Evolutionary conservation across 331 rosid species (phyloP), one percentile per base, ranked within the genome.

Genomic region (Rhamnella rubrinervis): DNA sequence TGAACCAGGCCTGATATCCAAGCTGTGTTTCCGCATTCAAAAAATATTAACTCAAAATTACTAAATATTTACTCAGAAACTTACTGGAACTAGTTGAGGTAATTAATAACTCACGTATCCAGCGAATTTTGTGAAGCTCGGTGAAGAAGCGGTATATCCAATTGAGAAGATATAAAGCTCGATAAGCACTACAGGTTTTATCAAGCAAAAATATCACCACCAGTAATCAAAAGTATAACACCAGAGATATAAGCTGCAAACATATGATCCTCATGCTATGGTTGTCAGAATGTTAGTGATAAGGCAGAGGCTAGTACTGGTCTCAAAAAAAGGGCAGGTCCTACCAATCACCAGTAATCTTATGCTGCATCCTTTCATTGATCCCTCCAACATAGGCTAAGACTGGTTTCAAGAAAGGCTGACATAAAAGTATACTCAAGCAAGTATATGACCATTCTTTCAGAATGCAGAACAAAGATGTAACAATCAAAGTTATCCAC

Each of bases 1-100:
- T 82, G 86, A 37, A 82, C 61, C 6, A 81, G 76, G 44, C 85
- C 85, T 47, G 85, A 74, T 11, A 82, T 11, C 80, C 86, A 82
- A 71, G 83, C 83, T 82, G 83, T 35, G 60, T 49, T 56, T 57
- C 41, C 28, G 62, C 18, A 55, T 57, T 68, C n/a, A 14, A 63
- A 25, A 69, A 31, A 31, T 63, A 31, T 63, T 13, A 44, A 53
- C 49, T 44, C 15, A 65, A 69, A 26, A 66, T 11, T 17, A 25
- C 46, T 0, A 28, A 60, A 28, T 17, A 60, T 31, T 40, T 31
- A 59, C 59, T 56, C 25, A 47, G 8, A 25, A 68, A 12, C 28
- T 46, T 6, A 20, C 20, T 13, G 37, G 2, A 23, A 31, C 5
- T 69, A 14, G 21, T 64, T 41, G 0, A 5, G 20, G 44, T 8